Evolutionary conservation across 164 flowering plant species (phyloP).

Genomic region (Vitis labrusca): DNA sequence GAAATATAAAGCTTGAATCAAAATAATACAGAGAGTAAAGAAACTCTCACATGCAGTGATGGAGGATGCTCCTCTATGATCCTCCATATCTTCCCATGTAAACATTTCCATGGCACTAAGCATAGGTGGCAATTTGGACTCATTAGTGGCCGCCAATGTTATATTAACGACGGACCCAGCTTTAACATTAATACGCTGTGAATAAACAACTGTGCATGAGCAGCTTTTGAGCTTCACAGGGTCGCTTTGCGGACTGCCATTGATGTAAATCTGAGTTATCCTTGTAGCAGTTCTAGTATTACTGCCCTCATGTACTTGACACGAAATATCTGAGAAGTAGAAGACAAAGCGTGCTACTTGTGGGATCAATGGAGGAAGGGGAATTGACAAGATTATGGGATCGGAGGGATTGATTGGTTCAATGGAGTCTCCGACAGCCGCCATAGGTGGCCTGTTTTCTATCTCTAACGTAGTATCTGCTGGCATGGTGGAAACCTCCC

Average conservation of each 20-base stretch:
- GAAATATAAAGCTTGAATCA: too few relatives aligned
- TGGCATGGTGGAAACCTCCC: too few relatives aligned
- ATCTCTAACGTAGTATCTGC: too few relatives aligned
- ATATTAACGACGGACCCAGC: background rate
- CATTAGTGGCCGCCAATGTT: background rate
- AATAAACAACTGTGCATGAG: background rate
- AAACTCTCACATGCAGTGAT: too few relatives aligned
- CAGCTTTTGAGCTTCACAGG: background rate
- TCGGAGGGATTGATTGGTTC: background rate
- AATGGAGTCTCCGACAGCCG: background rate
- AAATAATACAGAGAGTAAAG: too few relatives aligned
- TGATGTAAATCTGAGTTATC: background rate
- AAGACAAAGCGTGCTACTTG: slow-evolving; percentile 3
- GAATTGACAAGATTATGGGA: background rate
- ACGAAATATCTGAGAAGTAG: background rate
- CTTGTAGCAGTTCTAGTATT: too few relatives aligned
- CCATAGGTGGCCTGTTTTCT: too few relatives aligned
- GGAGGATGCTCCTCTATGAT: too few relatives aligned
- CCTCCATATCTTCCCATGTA: background rate
- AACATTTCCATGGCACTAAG: slow-evolving; percentile 6
- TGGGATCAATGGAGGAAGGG: background rate
- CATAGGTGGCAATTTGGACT: background rate
- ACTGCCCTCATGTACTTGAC: too few relatives aligned
- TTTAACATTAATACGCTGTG: background rate
- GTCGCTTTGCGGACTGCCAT: background rate